Conservation (phyloP, 352 stramenopile species). For the Plasmopara muralis region DNA sequence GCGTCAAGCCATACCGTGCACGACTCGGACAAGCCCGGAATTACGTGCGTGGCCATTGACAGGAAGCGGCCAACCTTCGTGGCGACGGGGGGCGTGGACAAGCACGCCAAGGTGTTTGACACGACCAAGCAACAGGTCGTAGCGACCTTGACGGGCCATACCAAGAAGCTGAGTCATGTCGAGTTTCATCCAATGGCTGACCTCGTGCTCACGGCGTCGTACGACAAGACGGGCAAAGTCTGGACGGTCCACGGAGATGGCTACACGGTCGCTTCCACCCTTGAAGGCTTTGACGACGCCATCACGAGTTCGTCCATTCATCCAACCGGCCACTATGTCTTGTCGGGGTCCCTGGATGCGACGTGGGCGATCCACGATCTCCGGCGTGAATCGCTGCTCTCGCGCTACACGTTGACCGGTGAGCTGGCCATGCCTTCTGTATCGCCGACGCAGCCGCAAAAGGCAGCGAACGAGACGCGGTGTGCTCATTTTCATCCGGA, state of each 20-base stretch:
- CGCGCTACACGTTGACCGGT: slow-evolving; percentile 42
- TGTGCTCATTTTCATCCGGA: slow-evolving; percentile 89
- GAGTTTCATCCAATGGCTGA: slow-evolving; percentile 70
- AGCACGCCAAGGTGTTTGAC: slow-evolving; percentile 78
- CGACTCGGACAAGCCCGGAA: slow-evolving; percentile 62
- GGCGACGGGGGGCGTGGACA: slow-evolving; percentile 77
- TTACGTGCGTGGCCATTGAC: slow-evolving; percentile 57
- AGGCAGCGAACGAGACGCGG: slow-evolving; percentile 33
- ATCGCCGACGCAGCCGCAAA: slow-evolving; percentile 16
- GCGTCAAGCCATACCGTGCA: slow-evolving; percentile 62
- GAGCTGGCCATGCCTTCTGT: slow-evolving; percentile 27
- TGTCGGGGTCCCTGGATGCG: slow-evolving; percentile 68
- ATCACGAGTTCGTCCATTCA: slow-evolving; percentile 73
- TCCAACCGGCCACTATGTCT: slow-evolving; percentile 73
- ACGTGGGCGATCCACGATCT: slow-evolving; percentile 85
- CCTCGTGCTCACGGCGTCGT: slow-evolving; percentile 56
- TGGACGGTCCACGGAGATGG: slow-evolving; percentile 42
- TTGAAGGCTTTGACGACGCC: slow-evolving; percentile 51
- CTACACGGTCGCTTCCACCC: slow-evolving; percentile 54
- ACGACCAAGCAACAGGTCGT: slow-evolving; percentile 60
- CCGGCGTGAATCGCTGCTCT: slow-evolving; percentile 44
- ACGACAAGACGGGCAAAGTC: slow-evolving; percentile 81
- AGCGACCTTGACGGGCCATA: slow-evolving; percentile 74
- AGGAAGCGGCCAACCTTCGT: slow-evolving; percentile 40
- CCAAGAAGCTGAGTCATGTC: slow-evolving; percentile 76